These are phyloP conservation scores for Picea abies DNA, from an alignment of 83 land plant species.

Conservation along the genomic window DNA sequence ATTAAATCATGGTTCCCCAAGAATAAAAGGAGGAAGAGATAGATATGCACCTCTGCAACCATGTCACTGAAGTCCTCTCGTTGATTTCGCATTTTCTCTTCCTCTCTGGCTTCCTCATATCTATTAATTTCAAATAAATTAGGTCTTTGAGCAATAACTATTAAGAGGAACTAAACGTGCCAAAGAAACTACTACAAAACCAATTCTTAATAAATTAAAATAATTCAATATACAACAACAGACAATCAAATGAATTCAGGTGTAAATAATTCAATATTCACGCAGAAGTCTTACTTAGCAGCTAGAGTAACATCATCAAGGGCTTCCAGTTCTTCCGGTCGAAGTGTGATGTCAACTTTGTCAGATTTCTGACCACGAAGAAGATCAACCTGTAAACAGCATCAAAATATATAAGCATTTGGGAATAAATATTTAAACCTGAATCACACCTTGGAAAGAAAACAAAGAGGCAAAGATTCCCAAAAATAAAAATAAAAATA, in stretches of 20 bases:
- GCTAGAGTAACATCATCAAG: constrained; percentile 86
- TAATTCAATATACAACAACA: constrained; percentile 13
- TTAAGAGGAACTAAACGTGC: background rate
- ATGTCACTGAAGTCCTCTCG: constrained; percentile 98
- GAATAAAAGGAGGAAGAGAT: background rate
- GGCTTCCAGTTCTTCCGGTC: constrained; percentile 90
- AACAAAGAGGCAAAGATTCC: background rate
- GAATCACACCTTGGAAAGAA: background rate
- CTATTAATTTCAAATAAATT: constrained; percentile 28
- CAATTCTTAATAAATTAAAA: background rate
- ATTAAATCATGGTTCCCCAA: background rate
- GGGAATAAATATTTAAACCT: too few species aligned
- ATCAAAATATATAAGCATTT: too few species aligned
- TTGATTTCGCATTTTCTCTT: constrained; percentile 78
- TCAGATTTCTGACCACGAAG: constrained; percentile 90
- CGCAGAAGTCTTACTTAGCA: constrained; percentile 70
- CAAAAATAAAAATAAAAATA: background rate
- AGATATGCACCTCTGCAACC: constrained; percentile 89
- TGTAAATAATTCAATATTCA: background rate
- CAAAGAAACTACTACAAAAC: background rate
- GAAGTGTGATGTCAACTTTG: constrained; percentile 93
- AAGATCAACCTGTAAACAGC: constrained; percentile 73
- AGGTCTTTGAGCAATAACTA: constrained; percentile 4
- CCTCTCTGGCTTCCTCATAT: constrained; percentile 97
- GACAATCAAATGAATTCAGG: background rate